Evolutionary conservation across 306 rosid genomes (phyloP), one percentile per base, ranked within the genome.

Genomic region (Herpetospermum pedunculosum): DNA sequence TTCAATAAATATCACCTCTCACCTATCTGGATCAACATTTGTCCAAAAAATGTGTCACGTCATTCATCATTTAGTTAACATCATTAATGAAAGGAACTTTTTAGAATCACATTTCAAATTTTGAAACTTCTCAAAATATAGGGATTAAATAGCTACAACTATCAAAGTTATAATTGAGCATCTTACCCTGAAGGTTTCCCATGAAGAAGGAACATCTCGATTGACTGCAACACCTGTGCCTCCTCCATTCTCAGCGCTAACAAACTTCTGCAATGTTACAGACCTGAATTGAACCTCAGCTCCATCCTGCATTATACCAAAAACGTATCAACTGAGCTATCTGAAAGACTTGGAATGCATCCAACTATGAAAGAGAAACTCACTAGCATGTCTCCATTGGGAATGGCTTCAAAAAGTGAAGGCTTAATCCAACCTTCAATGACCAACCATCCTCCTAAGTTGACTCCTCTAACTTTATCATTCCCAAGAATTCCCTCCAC

Each of bases 341-440:
- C 59, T 62, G 28, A n/a, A 64, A 80, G 41, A 70, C 75, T 62
- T 77, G 48, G 38, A 58, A 48, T 18, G 67, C 5, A 77, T 34
- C 16, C 21, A 21, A 54, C 14, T 0, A 72, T 30, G 37, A 14
- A 46, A 12, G 13, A 32, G 28, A 58, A 54, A 58, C 92, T 90
- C 81, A 93, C 97, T 67, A 93, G 90, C 97, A 93, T 87, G 83
- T 93, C 96, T 81, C 85, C 89, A 85, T 90, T 89, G 85, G 92
- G 85, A 84, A 93, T 93, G 81, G 86, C 98, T 84, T 90, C 96
- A 84, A 93, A 90, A 71, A 93, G 81, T 63, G 98, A 88, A 77
- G 98, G 93, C 83, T 93, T 89, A 70, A 93, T 93, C 98, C 98
- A 93, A 75, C 97, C 98, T 86, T 93, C 96, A 71, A 91, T 80